These are phyloP conservation scores for Tricharina praecox DNA, from an alignment of 495 filamentous ascomycete species.

Conservation along the genomic window DNA sequence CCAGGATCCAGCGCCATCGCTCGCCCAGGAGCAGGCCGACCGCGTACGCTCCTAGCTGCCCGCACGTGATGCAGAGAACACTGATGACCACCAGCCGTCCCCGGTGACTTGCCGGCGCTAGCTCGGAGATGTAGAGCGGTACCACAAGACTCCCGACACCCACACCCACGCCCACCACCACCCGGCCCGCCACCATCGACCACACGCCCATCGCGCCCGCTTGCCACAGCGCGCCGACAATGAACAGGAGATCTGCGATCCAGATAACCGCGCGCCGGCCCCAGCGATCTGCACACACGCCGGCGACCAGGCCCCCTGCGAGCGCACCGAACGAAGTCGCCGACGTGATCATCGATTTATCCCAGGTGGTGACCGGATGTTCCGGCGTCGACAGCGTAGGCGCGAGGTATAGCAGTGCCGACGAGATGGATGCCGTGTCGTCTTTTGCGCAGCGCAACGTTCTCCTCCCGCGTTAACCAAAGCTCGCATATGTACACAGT, in stretches of 20 bases:
- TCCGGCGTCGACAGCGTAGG: slow-evolving; percentile 45
- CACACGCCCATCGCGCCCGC: slow-evolving; percentile 44
- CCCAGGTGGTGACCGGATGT: slow-evolving; percentile 12
- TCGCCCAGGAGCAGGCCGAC: slow-evolving; percentile 42
- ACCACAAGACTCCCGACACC: slow-evolving; percentile 69
- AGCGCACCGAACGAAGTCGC: slow-evolving; percentile 67
- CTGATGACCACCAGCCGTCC: slow-evolving; percentile 64
- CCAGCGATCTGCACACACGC: slow-evolving; percentile 52
- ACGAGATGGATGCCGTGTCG: slow-evolving; percentile 70
- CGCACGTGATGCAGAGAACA: slow-evolving; percentile 64
- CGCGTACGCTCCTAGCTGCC: slow-evolving; percentile 80
- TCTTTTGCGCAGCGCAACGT: slow-evolving; percentile 36
- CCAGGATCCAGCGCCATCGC: slow-evolving; percentile 77
- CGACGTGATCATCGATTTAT: slow-evolving; percentile 67
- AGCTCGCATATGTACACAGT: too few species aligned
- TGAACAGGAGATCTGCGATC: slow-evolving; percentile 63
- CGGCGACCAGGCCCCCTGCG: slow-evolving; percentile 56
- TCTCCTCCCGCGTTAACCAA: background rate
- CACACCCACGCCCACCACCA: slow-evolving; percentile 65
- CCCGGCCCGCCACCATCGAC: slow-evolving; percentile 61
- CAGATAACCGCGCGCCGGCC: slow-evolving; percentile 64
- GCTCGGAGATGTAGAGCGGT: slow-evolving; percentile 72
- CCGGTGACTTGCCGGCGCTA: slow-evolving; percentile 56
- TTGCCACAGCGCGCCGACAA: slow-evolving; percentile 55
- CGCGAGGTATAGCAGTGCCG: slow-evolving; percentile 64